Evolutionary conservation across 805 yeast genomes (phyloP), one percentile per base, ranked within the genome.

Genomic region (Yamadazyma akitaensis): DNA sequence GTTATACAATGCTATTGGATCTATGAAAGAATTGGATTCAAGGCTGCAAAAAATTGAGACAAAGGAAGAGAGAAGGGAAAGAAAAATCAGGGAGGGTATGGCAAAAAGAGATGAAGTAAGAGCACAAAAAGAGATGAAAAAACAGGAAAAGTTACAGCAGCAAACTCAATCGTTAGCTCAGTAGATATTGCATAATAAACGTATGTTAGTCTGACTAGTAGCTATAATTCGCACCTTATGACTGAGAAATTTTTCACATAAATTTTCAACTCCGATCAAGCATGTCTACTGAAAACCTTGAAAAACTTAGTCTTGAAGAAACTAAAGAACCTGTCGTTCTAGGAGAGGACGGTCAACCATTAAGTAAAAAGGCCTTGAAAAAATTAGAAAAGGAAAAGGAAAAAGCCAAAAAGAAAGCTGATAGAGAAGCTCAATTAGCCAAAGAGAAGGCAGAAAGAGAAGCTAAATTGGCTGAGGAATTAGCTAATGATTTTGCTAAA

Each of bases 291-390:
- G 63, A 61, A 43, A 50, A 56, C 44, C 42, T 59, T 42, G 62
- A 62, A 48, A 35, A 49, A 17, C 48, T 51, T 17, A 35, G 35
- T 26, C 24, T 39, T 14, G 26, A 38, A 24, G 57, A 51, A 12
- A 14, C 30, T 6, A 16, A 19, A 5, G 46, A 43, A 16, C 41
- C 40, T 16, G 43, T 40, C 13, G 19, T 69, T 40, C 62, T 81
- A 39, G 84, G 85, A 11, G 80, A 80, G 54, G 92, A 86, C 62
- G 96, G 97, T 37, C 82, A 79, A 69, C 96, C 96, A 24, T 72
- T 89, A 57, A 85, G 95, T 48, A 94, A 94, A 71, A 94, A 91
- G 65, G 99, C 97, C 2, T 73, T 94, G 60, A 94, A 94, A 79
- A 94, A 94, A 74, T 79, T 94, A 52, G 94, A 87, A 66, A 92